A percentile compares a stretch with the other conserved stretches of the same genome.
These are phyloP conservation scores for Austroboletus olivaceoglutinosus DNA, from an alignment of 1,284 basidiomycete species.

Conservation along the genomic window DNA sequence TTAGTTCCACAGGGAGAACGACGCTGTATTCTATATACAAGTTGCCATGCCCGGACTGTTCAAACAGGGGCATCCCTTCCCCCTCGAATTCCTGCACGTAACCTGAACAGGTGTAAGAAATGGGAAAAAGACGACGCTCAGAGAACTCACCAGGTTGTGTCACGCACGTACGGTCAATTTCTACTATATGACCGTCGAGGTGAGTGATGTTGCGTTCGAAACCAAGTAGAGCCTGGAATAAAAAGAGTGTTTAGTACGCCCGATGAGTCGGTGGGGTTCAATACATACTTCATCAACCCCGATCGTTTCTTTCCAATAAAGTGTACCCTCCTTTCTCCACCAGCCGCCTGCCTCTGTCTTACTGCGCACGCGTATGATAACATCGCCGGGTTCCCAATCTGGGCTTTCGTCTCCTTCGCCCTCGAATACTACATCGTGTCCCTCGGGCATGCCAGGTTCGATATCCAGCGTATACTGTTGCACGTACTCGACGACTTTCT, in stretches of 20 bases:
- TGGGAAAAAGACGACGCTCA: background rate
- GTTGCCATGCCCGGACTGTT: slow-evolving; percentile 67
- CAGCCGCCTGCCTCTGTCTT: slow-evolving; percentile 75
- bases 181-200: slow-evolving; percentile 83
- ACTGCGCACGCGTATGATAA: slow-evolving; percentile 80
- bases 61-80: slow-evolving; percentile 86
- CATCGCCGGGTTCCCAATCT: slow-evolving; percentile 91
- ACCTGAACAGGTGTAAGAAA: slow-evolving; percentile 36
- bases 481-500: slow-evolving; percentile 81
- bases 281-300: slow-evolving; percentile 81
- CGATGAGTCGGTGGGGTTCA: background rate
- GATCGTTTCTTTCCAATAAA: slow-evolving; percentile 89
- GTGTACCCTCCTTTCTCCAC: slow-evolving; percentile 81
- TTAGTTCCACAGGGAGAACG: slow-evolving; percentile 74
- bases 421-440: slow-evolving; percentile 87
- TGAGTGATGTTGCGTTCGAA: slow-evolving; percentile 86
- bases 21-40: slow-evolving; percentile 91
- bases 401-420: slow-evolving; percentile 92
- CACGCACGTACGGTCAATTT: slow-evolving; percentile 68
- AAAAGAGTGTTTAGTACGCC: background rate
- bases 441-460: slow-evolving; percentile 86
- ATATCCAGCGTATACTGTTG: slow-evolving; percentile 82
- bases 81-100: slow-evolving; percentile 83
- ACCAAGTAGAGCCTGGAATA: slow-evolving; percentile 69
- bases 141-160: slow-evolving; percentile 80